Evolutionary conservation across 805 yeast species (phyloP).

Genomic region (Candida insectorum): DNA sequence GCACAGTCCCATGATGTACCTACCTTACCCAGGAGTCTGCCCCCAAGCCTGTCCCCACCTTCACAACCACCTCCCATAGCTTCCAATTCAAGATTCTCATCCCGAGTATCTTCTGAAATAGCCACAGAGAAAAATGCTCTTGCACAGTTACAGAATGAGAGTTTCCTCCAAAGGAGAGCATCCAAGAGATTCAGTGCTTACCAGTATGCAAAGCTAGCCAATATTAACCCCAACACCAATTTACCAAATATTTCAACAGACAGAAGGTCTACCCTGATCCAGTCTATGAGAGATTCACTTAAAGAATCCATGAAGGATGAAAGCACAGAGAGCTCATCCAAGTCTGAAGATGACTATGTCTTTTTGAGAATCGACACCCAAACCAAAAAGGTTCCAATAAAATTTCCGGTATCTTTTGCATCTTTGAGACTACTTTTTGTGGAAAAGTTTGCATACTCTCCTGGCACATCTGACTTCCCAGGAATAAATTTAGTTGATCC

Average conservation of each 20-base stretch:
- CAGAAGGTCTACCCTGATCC: constrained; percentile 4
- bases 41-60: neutral
- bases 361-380: constrained; percentile 50
- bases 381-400: constrained; percentile 52
- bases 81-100: neutral
- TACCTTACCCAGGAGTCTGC: neutral
- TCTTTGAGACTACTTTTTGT: constrained; percentile 70
- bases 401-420: constrained; percentile 47
- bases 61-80: neutral
- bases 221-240: constrained; percentile 18
- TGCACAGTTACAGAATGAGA: constrained; percentile 13
- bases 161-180: constrained; percentile 73
- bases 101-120: constrained; percentile 1
- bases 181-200: constrained; percentile 92
- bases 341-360: constrained; percentile 15
- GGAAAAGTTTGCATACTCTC: constrained; percentile 83
- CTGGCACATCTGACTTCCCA: constrained; percentile 70
- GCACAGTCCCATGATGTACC: neutral
- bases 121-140: constrained; percentile 9
- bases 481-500: constrained; percentile 71
- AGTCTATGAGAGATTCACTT: constrained; percentile 7
- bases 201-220: constrained; percentile 75
- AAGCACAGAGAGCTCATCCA: neutral
- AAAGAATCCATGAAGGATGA: constrained; percentile 2
- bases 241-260: constrained; percentile 8